Conservation (phyloP, 345 rosid genomes). For the Eucalyptus sp. region DNA sequence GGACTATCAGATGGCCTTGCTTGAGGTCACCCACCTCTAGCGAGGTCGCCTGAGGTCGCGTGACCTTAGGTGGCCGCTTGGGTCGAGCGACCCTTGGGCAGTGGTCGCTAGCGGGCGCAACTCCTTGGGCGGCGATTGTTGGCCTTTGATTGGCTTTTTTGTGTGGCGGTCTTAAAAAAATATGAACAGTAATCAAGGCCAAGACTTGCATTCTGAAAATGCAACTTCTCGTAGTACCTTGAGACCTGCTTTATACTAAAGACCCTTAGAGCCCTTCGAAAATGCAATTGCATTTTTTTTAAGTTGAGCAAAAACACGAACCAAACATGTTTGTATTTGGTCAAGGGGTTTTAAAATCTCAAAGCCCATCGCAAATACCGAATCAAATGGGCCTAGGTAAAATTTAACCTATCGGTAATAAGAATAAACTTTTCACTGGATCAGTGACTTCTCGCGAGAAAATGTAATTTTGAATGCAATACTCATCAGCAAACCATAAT, state of each 20-base stretch:
- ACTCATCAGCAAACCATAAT: background rate
- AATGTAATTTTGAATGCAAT: background rate
- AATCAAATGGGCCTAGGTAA: background rate
- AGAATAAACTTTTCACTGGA: background rate
- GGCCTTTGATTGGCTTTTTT: rapidly evolving
- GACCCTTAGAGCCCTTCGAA: rapidly evolving
- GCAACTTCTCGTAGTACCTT: rapidly evolving
- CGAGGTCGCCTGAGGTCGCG: rapidly evolving
- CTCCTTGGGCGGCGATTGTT: rapidly evolving
- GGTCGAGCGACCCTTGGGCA: rapidly evolving
- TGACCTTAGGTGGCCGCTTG: rapidly evolving
- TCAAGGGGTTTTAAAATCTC: rapidly evolving
- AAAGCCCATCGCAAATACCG: rapidly evolving
- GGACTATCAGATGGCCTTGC: rapidly evolving
- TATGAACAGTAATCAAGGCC: rapidly evolving
- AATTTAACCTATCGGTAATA: background rate
- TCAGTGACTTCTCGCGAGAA: background rate
- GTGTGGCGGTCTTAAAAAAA: rapidly evolving
- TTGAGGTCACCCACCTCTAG: too few species aligned
- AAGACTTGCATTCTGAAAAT: too few species aligned
- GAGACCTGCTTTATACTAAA: rapidly evolving
- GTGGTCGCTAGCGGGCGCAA: rapidly evolving
- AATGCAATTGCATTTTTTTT: rapidly evolving
- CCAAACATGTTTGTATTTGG: rapidly evolving
- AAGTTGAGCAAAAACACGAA: too few species aligned